Evolutionary conservation across 2,329 filamentous ascomycete genomes (phyloP), one percentile per base, ranked within the genome.

Genomic region (Rasamsonia emersonii): DNA sequence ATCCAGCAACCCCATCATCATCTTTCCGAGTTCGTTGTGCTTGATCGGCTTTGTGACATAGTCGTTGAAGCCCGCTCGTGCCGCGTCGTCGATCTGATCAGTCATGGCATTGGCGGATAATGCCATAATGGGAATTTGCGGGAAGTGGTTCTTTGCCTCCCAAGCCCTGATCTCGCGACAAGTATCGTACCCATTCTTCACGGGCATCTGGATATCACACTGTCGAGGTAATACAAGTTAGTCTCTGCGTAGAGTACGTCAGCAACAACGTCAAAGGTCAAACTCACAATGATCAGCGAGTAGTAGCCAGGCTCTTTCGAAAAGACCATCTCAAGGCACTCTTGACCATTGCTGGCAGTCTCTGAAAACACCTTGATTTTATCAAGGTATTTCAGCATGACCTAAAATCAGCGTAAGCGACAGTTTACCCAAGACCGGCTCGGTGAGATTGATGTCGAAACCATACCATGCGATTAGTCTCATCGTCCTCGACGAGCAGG

Each of bases 191-290:
- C 64, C 64, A 30, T 67, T 65, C 44, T 67, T 67, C 34, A 65
- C 44, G 4, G 64, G 64, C 64, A 68, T 68, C 46, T 68, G 64
- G 27, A 68, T 68, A 44, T 68, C 64, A 36, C 64, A 67, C 61
- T 65, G 27, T 16, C 13, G 5, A 18, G 6, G 5, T 5, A 16
- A 35, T 14, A 19, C 17, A 18, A 10, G 31, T 36, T 27, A 34
- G 27, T 13, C 24, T 30, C 11, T 21, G 19, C 11, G n/a, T n/a
- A n/a, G 15, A 24, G 4, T n/a, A 11, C 9, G 18, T 13, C 20
- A 27, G 15, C 11, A 9, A 10, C n/a, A 17, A 26, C 1, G 23
- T 11, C 5, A 3, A 16, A 6, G 16, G 24, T 6, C 32, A 18
- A 9, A 50, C 61, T 52, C 49, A 64, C 61, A 36, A 67, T 65